phyloP scores from a whole-genome alignment of 257 asterid species.

The Gardenia jasminoides region DNA sequence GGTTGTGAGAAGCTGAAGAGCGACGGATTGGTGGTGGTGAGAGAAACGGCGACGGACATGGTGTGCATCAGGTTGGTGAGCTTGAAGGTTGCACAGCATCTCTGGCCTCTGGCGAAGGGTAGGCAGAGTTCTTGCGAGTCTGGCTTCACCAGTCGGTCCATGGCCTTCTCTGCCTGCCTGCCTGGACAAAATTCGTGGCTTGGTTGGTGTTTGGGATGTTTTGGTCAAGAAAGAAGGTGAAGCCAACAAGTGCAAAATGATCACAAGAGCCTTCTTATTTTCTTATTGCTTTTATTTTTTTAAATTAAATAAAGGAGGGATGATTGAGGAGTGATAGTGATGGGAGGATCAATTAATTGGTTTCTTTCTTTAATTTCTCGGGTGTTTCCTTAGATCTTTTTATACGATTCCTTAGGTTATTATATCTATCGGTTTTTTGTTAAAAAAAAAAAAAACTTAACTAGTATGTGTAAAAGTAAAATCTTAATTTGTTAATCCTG shows the following conservation, averaged over 20 bases:
- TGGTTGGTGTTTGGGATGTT: not conserved
- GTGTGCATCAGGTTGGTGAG: constrained; percentile 80
- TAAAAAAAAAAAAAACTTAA: too few species aligned
- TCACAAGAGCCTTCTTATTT: not conserved
- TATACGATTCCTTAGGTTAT: too few species aligned
- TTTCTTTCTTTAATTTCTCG: not conserved
- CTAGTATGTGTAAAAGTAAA: too few species aligned
- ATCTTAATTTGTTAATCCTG: too few species aligned
- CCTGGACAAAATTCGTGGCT: not conserved
- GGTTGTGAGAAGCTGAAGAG: constrained; percentile 46
- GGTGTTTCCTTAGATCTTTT: too few species aligned
- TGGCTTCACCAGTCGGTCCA: constrained; percentile 75
- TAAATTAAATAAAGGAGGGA: not conserved
- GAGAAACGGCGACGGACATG: constrained; percentile 75
- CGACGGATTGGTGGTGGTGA: constrained; percentile 53
- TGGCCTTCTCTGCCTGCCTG: constrained; percentile 14
- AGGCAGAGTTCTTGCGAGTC: constrained; percentile 43
- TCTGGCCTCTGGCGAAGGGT: constrained; percentile 43
- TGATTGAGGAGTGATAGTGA: constrained; percentile 1
- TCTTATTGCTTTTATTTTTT: not conserved
- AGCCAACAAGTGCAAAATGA: constrained; percentile 12
- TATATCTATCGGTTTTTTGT: too few species aligned
- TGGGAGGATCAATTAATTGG: not conserved
- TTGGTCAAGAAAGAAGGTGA: constrained; percentile 2
- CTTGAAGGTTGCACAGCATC: constrained; percentile 49